Conservation (phyloP, 805 yeast genomes). For the Grigorovia yakushimaensis region DNA sequence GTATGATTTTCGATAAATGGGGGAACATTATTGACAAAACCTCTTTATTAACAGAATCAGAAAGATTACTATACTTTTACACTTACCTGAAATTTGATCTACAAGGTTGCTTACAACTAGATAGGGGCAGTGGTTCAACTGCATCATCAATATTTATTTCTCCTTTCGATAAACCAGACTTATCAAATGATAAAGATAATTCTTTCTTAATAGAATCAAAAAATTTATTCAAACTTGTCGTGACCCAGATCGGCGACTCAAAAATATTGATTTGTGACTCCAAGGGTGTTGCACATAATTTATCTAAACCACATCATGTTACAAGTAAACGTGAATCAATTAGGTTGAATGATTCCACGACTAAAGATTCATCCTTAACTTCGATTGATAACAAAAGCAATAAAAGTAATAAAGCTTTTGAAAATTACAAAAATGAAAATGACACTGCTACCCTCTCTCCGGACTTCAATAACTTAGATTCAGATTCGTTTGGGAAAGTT, state of each 20-base stretch:
- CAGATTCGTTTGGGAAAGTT: conserved; percentile 90
- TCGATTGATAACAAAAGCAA: not conserved
- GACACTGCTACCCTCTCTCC: too few species aligned
- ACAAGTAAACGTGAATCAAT: conserved; percentile 67
- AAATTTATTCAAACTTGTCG: conserved; percentile 55
- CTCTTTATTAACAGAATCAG: conserved; percentile 24
- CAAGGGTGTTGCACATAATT: conserved; percentile 65
- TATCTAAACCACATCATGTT: conserved; percentile 82
- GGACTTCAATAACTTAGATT: conserved; percentile 27
- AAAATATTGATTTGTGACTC: conserved; percentile 77
- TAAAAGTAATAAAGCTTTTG: too few species aligned
- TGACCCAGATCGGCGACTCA: conserved; percentile 92
- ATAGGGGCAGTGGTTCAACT: conserved; percentile 47
- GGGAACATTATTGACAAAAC: conserved; percentile 31
- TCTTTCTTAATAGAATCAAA: conserved; percentile 43
- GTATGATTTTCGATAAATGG: conserved; percentile 29
- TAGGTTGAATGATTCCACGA: conserved; percentile 39
- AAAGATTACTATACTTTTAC: conserved; percentile 23
- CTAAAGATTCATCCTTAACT: conserved; percentile 25
- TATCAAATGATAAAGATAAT: conserved; percentile 18
- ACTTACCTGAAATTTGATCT: conserved; percentile 25
- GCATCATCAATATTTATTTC: conserved; percentile 52
- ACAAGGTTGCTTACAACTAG: conserved; percentile 21
- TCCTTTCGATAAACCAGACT: conserved; percentile 11
- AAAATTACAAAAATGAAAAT: too few species aligned